Percentiles rank a stretch among this genome's conserved stretches.
phyloP scores from a whole-genome alignment of 176 grass and related monocot genomes.

The Bolboschoenus planiculmis region DNA sequence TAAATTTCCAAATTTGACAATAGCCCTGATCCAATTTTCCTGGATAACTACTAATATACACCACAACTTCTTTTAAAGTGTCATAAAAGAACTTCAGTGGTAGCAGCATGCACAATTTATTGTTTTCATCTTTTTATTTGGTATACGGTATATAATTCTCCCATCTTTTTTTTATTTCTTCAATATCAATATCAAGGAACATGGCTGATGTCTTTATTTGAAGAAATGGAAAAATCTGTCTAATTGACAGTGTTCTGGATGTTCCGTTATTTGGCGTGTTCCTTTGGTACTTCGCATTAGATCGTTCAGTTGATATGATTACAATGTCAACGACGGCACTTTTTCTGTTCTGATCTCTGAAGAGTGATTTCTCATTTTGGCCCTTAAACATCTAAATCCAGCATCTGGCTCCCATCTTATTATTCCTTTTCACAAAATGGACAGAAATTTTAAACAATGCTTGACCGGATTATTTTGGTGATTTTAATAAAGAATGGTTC shows the following conservation, averaged over 20 bases:
- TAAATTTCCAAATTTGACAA: neutral
- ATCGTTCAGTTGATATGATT: neutral
- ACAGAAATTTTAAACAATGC: neutral
- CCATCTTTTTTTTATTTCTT: neutral
- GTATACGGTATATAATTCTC: neutral
- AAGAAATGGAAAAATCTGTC: neutral
- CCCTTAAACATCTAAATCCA: neutral
- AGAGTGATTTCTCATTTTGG: neutral
- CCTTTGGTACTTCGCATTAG: neutral
- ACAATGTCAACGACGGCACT: neutral
- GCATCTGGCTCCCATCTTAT: neutral
- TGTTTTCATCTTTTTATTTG: neutral
- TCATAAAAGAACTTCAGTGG: neutral
- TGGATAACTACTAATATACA: neutral
- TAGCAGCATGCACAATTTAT: neutral
- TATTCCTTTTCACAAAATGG: neutral
- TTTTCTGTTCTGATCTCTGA: neutral
- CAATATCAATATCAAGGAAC: neutral
- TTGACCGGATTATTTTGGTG: neutral
- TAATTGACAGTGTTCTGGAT: neutral
- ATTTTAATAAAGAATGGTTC: neutral
- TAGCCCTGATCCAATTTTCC: neutral
- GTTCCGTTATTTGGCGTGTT: neutral
- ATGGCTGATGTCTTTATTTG: neutral
- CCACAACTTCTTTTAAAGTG: neutral